phyloP scores from a whole-genome alignment of 176 grass and related monocot species.

The Triticum timopheevii region DNA sequence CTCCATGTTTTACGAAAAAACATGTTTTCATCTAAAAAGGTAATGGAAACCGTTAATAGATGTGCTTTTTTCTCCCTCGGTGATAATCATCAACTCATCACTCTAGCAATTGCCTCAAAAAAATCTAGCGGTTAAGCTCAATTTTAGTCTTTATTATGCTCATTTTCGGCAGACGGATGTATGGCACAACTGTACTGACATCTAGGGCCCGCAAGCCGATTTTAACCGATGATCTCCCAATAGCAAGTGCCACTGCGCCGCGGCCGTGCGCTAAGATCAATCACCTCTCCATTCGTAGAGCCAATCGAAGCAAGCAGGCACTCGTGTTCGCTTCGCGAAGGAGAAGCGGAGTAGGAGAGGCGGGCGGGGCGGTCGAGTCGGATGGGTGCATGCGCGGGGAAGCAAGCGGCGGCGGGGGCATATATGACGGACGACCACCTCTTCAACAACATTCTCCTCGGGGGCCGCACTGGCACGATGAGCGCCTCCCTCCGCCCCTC shows the following conservation, averaged over 20 bases:
- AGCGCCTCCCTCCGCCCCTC: neutral
- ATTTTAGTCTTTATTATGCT: no score
- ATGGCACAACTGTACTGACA: neutral
- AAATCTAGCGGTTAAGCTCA: no score
- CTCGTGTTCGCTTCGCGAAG: neutral
- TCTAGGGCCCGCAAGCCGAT: neutral
- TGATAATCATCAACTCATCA: no score
- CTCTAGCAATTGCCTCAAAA: no score
- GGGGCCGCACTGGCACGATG: slow-evolving; percentile 74
- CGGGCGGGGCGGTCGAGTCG: neutral
- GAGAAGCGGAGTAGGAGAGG: slow-evolving; percentile 6
- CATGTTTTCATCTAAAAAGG: no score
- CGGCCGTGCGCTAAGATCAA: neutral
- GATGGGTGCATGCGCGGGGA: neutral
- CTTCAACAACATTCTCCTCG: slow-evolving; percentile 82
- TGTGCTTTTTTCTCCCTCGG: no score
- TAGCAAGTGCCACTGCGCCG: neutral
- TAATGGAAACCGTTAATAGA: no score
- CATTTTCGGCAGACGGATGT: no score
- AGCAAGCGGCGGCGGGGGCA: neutral
- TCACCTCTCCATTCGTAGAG: neutral
- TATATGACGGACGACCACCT: slow-evolving; percentile 69
- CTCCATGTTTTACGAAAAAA: no score
- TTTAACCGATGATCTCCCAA: neutral
- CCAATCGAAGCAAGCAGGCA: neutral